A percentile compares a stretch with the other conserved stretches of the same genome.
Evolutionary conservation across 2,329 filamentous ascomycete species (phyloP).

Genomic region (Daldinia sp.): DNA sequence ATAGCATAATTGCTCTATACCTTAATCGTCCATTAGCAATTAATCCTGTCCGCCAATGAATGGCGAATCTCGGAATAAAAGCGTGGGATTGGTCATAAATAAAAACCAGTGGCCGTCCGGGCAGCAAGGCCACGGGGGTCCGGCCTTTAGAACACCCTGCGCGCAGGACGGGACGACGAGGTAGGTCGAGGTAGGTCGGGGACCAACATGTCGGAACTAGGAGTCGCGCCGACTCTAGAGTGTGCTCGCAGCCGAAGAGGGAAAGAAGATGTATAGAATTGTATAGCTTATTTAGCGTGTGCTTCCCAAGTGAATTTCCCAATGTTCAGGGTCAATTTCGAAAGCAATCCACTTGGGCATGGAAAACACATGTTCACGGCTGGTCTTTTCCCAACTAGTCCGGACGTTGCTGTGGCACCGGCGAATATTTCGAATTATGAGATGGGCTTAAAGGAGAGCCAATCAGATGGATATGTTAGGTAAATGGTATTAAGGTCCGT

Average conservation of each 20-base stretch:
- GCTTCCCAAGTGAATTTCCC: background rate
- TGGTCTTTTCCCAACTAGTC: slow-evolving; percentile 14
- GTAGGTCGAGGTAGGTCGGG: too few relatives aligned
- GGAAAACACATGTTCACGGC: slow-evolving; percentile 16
- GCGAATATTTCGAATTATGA: slow-evolving; percentile 25
- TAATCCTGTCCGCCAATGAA: slow-evolving; percentile 32
- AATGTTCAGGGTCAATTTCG: slow-evolving; percentile 5
- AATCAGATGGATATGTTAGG: slow-evolving; percentile 20
- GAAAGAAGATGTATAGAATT: slow-evolving; percentile 1
- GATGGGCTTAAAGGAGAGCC: slow-evolving; percentile 9
- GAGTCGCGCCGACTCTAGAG: slow-evolving; percentile 28
- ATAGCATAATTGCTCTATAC: slow-evolving; percentile 25
- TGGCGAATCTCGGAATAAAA: slow-evolving; percentile 16
- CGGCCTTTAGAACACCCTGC: slow-evolving; percentile 22
- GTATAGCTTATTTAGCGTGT: background rate
- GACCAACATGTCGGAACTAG: slow-evolving; percentile 23
- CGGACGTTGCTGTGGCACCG: slow-evolving; percentile 36
- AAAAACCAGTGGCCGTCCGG: slow-evolving; percentile 26
- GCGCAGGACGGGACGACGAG: slow-evolving; percentile 18
- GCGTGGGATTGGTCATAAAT: slow-evolving; percentile 29
- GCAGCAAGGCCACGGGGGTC: slow-evolving; percentile 26
- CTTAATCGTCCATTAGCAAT: slow-evolving; percentile 24
- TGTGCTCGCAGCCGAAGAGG: slow-evolving; percentile 21
- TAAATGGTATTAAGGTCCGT: slow-evolving; percentile 19
- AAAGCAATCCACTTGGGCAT: slow-evolving; percentile 9